Base-by-base conservation (phyloP, 192 early-diverging fungal species). In the Linnemannia exigua region DNA sequence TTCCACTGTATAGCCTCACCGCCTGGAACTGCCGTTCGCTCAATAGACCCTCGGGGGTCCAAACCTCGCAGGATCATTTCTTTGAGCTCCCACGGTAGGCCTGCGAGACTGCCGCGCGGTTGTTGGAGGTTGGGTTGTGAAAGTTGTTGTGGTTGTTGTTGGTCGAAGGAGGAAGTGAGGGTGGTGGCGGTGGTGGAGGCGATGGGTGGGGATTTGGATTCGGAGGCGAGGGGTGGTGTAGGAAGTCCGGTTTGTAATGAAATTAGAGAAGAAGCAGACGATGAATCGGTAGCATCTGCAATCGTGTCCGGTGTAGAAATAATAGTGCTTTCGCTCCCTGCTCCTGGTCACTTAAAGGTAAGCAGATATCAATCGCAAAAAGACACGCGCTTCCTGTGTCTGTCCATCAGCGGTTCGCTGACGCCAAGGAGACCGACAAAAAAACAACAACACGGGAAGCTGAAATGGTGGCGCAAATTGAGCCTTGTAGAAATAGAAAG, bases 11-110 rank as follows among this genome's bases (percentile, higher is more conserved):
- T 9, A 20, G 44, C 77, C 80, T 76, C n/a, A 86, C 75, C 19
- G 74, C 48, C 51, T 86, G 84, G 78, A 86, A 86, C 66, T 86
- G 84, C 46, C 51, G 67, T 47, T 80, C 84, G 36, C 84, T 80
- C 69, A 86, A 48, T 37, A 86, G 28, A 1, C 84, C 78, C 33
- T 80, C 38, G 12, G 19, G n/a, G 69, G 67, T 86, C 84, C 67
- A 86, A n/a, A 12, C 36, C 36, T 31, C 79, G 67, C 22, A 86
- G 63, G 50, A 86, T 86, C 84, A 86, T 79, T 61, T 77, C 84
- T 70, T 86, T 86, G 51, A 86, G 72, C 67, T 86, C 84, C 77
- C 77, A 86, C 1, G 84, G 84, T 7, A 86, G 33, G 1, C 69
- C 68, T 1, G 84, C 77, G 22, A 86, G 68, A 12, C 78, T 80